These are phyloP conservation scores for Coprinellus aureogranulatus DNA, from an alignment of 768 basidiomycete genomes.

Conservation along the genomic window DNA sequence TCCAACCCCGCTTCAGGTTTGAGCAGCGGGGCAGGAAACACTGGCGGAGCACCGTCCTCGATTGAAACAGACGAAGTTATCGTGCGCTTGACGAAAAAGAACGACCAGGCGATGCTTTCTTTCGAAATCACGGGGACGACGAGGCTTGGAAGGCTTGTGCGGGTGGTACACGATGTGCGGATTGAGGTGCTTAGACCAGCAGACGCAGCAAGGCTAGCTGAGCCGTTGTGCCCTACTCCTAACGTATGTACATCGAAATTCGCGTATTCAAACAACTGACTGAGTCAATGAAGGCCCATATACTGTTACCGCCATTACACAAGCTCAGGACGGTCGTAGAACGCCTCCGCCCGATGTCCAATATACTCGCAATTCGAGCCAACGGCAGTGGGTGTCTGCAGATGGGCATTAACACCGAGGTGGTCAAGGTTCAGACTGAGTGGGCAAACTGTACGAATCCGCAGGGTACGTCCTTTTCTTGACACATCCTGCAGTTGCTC, in stretches of 20 bases:
- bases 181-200: constrained; percentile 77
- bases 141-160: constrained; percentile 59
- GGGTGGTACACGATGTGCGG: constrained; percentile 75
- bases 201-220: constrained; percentile 69
- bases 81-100: constrained; percentile 86
- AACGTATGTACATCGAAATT: constrained; percentile 51
- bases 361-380: constrained; percentile 65
- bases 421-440: constrained; percentile 73
- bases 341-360: constrained; percentile 66
- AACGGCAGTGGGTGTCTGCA: constrained; percentile 57
- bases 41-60: background rate
- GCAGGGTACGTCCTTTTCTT: constrained; percentile 31
- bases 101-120: constrained; percentile 70
- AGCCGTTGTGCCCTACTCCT: constrained; percentile 84
- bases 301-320: constrained; percentile 70
- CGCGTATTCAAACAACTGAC: background rate
- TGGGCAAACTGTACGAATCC: constrained; percentile 78
- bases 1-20: constrained; percentile 32
- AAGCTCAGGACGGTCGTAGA: constrained; percentile 81
- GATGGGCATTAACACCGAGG: constrained; percentile 63
- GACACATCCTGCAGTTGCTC: constrained; percentile 5
- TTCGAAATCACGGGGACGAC: constrained; percentile 72
- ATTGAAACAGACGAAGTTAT: constrained; percentile 65
- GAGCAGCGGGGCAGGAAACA: no score
- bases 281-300: constrained; percentile 56